These are phyloP conservation scores for Cephaloascus fragrans DNA, from an alignment of 805 yeast species.

Conservation along the genomic window DNA sequence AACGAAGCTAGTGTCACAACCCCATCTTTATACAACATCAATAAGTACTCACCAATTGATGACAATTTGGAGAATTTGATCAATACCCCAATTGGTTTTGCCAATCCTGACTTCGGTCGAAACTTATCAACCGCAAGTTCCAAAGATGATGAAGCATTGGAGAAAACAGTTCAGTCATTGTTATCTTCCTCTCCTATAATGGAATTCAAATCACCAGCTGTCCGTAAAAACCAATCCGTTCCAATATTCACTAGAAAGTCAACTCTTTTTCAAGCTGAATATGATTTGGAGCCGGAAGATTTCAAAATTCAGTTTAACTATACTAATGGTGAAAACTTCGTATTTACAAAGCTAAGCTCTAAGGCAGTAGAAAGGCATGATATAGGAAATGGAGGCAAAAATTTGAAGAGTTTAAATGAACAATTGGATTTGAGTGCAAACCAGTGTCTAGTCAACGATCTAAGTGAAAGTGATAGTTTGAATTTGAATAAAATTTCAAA, in stretches of 20 bases:
- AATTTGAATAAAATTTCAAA: background rate
- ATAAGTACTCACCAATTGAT: background rate
- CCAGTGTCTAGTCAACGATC: background rate
- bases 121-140: background rate
- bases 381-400: background rate
- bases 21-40: background rate
- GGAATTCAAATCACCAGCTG: background rate
- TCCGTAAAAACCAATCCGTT: too few species aligned
- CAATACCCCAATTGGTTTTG: background rate
- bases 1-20: background rate
- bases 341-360: background rate
- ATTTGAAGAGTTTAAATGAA: constrained; percentile 1
- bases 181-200: background rate
- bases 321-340: background rate
- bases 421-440: background rate
- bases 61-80: background rate
- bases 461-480: background rate
- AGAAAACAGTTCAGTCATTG: background rate
- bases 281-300: background rate
- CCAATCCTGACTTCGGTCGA: background rate
- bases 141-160: background rate
- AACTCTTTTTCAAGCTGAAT: background rate
- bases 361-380: too few species aligned
- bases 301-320: background rate
- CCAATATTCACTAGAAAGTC: too few species aligned